These are phyloP conservation scores for Mrakia gelida DNA, from an alignment of 768 basidiomycete genomes.

Conservation along the genomic window DNA sequence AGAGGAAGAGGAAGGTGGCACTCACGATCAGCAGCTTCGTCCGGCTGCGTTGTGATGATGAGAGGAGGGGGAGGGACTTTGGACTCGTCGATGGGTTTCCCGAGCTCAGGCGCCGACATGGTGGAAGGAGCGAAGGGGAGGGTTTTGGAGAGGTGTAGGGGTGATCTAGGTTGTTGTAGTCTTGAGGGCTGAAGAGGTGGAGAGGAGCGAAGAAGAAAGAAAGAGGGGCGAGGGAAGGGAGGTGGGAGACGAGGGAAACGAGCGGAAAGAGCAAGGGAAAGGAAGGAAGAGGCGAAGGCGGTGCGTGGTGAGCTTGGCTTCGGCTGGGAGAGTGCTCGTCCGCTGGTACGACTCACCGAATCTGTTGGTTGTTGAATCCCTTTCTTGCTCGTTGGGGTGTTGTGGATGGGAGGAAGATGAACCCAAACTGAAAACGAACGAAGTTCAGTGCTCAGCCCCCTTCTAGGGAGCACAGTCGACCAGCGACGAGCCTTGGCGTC, in stretches of 20 bases:
- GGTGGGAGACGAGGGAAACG: not conserved
- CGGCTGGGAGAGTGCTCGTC: no score
- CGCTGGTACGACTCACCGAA: no score
- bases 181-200: not conserved
- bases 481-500: no score
- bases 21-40: not conserved
- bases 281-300: not conserved
- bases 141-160: not conserved
- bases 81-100: not conserved
- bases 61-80: not conserved
- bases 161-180: not conserved
- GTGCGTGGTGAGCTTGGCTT: not conserved
- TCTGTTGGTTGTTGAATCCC: no score
- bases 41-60: conserved; percentile 14
- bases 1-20: not conserved
- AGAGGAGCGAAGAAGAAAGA: not conserved
- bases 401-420: no score
- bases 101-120: conserved; percentile 5
- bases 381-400: no score
- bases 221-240: not conserved
- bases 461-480: no score
- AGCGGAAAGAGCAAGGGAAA: not conserved
- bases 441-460: no score
- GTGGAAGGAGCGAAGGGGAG: not conserved
- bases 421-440: no score